phyloP scores from a whole-genome alignment of 192 early-diverging fungal species.

The Haplosporangium gracile region DNA sequence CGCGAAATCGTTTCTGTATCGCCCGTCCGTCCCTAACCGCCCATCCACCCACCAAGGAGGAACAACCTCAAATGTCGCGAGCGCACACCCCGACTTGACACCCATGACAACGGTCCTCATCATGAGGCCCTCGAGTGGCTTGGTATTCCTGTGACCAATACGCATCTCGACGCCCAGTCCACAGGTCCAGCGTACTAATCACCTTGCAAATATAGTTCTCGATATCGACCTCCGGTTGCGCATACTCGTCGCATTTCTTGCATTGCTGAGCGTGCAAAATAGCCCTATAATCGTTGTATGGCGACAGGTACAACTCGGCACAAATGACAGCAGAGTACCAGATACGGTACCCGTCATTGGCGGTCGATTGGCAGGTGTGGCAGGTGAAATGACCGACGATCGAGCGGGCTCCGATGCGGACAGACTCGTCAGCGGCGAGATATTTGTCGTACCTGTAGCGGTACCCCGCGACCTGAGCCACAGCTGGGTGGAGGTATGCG shows the following conservation, averaged over 20 bases:
- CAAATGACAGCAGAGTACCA: constrained; percentile 24
- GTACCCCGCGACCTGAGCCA: not conserved
- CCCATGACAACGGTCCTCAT: constrained; percentile 20
- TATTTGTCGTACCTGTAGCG: constrained; percentile 1
- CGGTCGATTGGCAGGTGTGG: not conserved
- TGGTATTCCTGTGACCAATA: not conserved
- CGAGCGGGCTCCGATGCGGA: not conserved
- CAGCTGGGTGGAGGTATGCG: not conserved
- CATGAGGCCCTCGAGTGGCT: constrained; percentile 4
- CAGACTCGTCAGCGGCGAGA: not conserved
- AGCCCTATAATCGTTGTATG: not conserved
- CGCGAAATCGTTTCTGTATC: not conserved
- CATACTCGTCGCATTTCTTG: constrained; percentile 16
- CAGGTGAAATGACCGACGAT: not conserved
- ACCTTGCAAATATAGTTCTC: constrained; percentile 19
- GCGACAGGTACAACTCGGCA: constrained; percentile 9
- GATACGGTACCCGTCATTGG: not conserved
- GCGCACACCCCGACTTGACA: constrained; percentile 16
- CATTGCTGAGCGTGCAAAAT: constrained; percentile 22
- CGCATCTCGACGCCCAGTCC: constrained; percentile 6
- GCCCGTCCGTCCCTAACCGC: too few species aligned
- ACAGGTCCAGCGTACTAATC: constrained; percentile 15
- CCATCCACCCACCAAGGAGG: not conserved
- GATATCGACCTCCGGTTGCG: constrained; percentile 16
- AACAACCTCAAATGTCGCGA: not conserved